phyloP scores from a whole-genome alignment of 495 filamentous ascomycete genomes.

The Penicillium antarcticum region DNA sequence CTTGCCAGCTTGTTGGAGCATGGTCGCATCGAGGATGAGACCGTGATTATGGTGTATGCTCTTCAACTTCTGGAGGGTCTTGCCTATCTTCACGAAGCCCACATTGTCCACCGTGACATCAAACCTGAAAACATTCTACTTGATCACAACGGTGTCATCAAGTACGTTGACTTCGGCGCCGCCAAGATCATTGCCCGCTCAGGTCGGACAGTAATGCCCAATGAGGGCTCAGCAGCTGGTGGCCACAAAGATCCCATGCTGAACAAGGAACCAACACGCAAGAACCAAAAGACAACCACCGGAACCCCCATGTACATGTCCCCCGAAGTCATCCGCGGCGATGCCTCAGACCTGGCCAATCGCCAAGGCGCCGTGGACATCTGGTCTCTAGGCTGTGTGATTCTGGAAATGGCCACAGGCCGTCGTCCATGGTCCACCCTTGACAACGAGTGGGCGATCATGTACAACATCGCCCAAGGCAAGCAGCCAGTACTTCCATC shows the following conservation, averaged over 20 bases:
- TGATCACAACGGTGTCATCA: conserved; percentile 96
- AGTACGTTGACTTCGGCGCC: conserved; percentile 97
- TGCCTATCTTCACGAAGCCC: conserved; percentile 86
- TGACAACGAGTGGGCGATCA: conserved; percentile 99
- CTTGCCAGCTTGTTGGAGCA: conserved; percentile 89
- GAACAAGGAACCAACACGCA: conserved; percentile 30
- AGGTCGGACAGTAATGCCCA: conserved; percentile 76
- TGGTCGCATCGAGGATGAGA: conserved; percentile 95
- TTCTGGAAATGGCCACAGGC: conserved; percentile 96
- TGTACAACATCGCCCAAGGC: conserved; percentile 99
- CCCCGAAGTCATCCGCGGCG: conserved; percentile 93
- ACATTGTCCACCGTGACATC: conserved; percentile 94
- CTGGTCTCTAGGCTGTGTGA: conserved; percentile 96
- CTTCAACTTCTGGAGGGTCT: conserved; percentile 94
- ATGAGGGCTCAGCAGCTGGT: conserved; percentile 28
- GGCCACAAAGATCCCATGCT: conserved; percentile 12
- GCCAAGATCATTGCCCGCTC: conserved; percentile 96
- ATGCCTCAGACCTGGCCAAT: conserved; percentile 45
- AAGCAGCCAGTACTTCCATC: conserved; percentile 83
- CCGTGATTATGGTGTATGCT: conserved; percentile 96
- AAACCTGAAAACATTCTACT: conserved; percentile 98
- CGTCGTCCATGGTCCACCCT: conserved; percentile 93
- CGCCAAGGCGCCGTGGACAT: conserved; percentile 92
- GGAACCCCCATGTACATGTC: conserved; percentile 99
- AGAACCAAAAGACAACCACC: conserved; percentile 87